Evolutionary conservation across 2,329 filamentous ascomycete genomes (phyloP), one percentile per base, ranked within the genome.

Genomic region (Aspergillus sp.): DNA sequence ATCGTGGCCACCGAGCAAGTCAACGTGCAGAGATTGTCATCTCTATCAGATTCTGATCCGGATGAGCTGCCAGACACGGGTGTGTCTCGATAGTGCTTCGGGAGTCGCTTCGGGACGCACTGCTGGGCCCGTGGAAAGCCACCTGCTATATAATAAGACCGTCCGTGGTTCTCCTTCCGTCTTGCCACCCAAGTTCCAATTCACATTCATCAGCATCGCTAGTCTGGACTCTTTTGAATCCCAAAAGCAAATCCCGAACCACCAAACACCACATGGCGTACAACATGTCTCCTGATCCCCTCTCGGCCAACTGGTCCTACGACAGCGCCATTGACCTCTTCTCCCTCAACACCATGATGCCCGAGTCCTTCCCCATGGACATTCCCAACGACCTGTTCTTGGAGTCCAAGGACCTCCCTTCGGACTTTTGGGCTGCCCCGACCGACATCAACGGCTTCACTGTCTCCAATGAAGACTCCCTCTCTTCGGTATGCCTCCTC

Each of bases 271-370:
- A 15, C 13, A 61, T 61, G 59, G 47, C 54, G n/a, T 61, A 49
- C 49, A 54, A 49, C 49, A 54, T 50, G 30, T 66, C 59, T 11
- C 70, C 74, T 22, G 75, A 78, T 57, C 74, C 74, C 23, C 52
- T 74, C 19, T 69, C 75, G 30, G 74, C 73, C 66, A 74, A 75
- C 60, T 76, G 74, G 74, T 70, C 66, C 63, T 76, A 75, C 54
- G 73, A 75, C 61, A 74, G 66, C 52, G 69, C 72, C 23, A 73
- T 76, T 56, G 73, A 76, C 59, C 66, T 76, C 15, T 76, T 76
- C 63, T 68, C 72, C 22, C 54, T 74, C 49, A 72, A 74, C 58
- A 68, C 73, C 28, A 66, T 70, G 55, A 67, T 74, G 34, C 73
- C 73, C 53, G 70, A 75, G 54, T 59, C 70, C 9, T 69, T 72